phyloP scores from a whole-genome alignment of 2,329 filamentous ascomycete genomes.

The Metarhizium brunneum region DNA sequence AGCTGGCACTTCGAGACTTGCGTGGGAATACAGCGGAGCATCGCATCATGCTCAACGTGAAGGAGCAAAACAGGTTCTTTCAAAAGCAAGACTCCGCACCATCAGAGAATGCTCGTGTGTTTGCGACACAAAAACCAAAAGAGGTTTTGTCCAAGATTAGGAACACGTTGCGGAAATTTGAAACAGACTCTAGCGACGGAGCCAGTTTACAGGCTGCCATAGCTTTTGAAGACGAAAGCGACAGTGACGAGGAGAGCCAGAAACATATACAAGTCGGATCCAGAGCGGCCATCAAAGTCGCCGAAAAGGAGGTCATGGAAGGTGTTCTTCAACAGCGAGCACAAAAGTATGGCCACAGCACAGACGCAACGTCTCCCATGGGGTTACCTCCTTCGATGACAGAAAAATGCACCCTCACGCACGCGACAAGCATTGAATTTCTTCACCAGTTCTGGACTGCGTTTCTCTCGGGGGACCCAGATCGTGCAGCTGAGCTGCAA shows the following conservation, averaged over 20 bases:
- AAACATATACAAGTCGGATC: slow-evolving; percentile 57
- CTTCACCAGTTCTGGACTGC: slow-evolving; percentile 95
- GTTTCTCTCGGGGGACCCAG: slow-evolving; percentile 79
- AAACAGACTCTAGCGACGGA: slow-evolving; percentile 37
- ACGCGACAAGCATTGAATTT: slow-evolving; percentile 91
- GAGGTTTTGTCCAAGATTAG: slow-evolving; percentile 59
- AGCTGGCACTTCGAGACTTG: slow-evolving; percentile 73
- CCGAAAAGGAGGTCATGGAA: slow-evolving; percentile 57
- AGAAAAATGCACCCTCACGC: slow-evolving; percentile 57
- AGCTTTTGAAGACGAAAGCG: slow-evolving; percentile 61
- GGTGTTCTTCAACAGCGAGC: slow-evolving; percentile 53
- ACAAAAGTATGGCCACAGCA: slow-evolving; percentile 44
- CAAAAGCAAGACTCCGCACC: slow-evolving; percentile 44
- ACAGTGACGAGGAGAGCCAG: slow-evolving; percentile 52
- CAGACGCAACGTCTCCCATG: slow-evolving; percentile 43
- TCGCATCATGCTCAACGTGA: slow-evolving; percentile 76
- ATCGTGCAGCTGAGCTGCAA: slow-evolving; percentile 69
- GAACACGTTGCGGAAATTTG: slow-evolving; percentile 47
- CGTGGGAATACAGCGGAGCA: slow-evolving; percentile 64
- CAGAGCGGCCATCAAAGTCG: slow-evolving; percentile 52
- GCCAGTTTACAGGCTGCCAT: slow-evolving; percentile 55
- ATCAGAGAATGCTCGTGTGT: slow-evolving; percentile 39
- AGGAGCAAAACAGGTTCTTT: slow-evolving; percentile 79
- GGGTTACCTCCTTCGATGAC: slow-evolving; percentile 43
- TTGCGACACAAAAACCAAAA: slow-evolving; percentile 59